Evolutionary conservation across 179 eudicot species (phyloP).

Genomic region (Beta macrorhiza): DNA sequence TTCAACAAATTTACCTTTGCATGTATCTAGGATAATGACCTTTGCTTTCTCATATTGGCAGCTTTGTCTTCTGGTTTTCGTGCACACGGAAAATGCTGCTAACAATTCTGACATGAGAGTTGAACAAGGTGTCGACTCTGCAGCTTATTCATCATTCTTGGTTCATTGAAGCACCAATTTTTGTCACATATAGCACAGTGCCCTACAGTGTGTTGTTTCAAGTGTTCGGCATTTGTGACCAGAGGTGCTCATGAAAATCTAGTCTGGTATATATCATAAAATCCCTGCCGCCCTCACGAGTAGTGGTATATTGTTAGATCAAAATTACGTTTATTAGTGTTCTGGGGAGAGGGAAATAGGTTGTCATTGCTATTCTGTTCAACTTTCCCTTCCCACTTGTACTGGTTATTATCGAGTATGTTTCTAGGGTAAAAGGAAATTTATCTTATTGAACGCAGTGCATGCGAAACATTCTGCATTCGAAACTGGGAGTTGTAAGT

Average conservation of each 20-base stretch:
- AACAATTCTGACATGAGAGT: neutral
- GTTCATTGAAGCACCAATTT: slow-evolving; percentile 16
- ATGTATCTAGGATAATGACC: neutral
- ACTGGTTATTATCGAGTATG: slow-evolving; percentile 2
- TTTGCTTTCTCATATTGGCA: slow-evolving; percentile 13
- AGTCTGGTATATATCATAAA: slow-evolving; percentile 24
- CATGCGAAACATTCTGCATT: neutral
- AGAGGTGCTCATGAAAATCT: slow-evolving; percentile 24
- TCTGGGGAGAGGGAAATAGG: slow-evolving; percentile 14
- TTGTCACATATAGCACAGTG: slow-evolving; percentile 13
- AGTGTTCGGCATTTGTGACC: slow-evolving; percentile 13
- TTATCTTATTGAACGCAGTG: neutral
- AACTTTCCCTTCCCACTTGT: neutral
- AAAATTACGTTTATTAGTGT: slow-evolving; percentile 1
- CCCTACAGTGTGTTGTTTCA: neutral
- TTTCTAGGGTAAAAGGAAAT: slow-evolving; percentile 1
- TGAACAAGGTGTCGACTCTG: neutral
- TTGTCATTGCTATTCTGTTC: slow-evolving; percentile 8
- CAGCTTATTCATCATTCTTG: slow-evolving; percentile 19
- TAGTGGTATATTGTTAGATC: slow-evolving; percentile 11
- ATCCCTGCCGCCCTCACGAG: slow-evolving; percentile 7
- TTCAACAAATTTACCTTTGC: neutral
- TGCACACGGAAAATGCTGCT: slow-evolving; percentile 9
- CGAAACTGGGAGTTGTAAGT: slow-evolving; percentile 19
- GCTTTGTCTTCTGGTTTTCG: neutral